Percentiles rank a stretch among this genome's conserved stretches.
Conservation (phyloP, 257 asterid genomes). For the Mentha longifolia region DNA sequence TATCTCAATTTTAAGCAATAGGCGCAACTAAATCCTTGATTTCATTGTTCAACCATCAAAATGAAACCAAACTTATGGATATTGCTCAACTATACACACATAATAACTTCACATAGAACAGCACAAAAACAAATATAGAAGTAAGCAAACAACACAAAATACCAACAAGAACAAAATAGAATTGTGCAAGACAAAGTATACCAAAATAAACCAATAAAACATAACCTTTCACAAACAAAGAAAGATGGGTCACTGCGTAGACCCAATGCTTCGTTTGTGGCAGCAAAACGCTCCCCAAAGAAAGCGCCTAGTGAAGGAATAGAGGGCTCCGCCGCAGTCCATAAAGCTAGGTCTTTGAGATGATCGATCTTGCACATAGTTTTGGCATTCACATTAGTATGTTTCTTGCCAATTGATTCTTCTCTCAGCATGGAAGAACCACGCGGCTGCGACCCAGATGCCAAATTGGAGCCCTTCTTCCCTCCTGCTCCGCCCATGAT, state of each 20-base stretch:
- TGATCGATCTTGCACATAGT: slow-evolving; percentile 74
- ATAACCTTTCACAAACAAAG: slow-evolving; percentile 72
- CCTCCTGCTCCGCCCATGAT: slow-evolving; percentile 35
- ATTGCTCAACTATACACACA: slow-evolving; percentile 5
- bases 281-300: slow-evolving; percentile 68
- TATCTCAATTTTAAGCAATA: not conserved
- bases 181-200: not conserved
- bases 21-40: not conserved
- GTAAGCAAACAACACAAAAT: not conserved
- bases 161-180: not conserved
- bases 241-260: slow-evolving; percentile 55
- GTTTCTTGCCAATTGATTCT: slow-evolving; percentile 56
- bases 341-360: slow-evolving; percentile 58
- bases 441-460: slow-evolving; percentile 26
- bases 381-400: slow-evolving; percentile 48
- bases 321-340: slow-evolving; percentile 54
- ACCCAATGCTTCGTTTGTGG: slow-evolving; percentile 58
- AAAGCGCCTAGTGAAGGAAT: slow-evolving; percentile 66
- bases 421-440: slow-evolving; percentile 50
- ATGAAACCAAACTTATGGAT: not conserved
- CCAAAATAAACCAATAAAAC: slow-evolving; percentile 11
- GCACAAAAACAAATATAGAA: not conserved
- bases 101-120: not conserved
- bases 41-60: slow-evolving; percentile 1
- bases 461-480: slow-evolving; percentile 32